Conservation (phyloP, 306 rosid species). For the Quercus engelmannii region DNA sequence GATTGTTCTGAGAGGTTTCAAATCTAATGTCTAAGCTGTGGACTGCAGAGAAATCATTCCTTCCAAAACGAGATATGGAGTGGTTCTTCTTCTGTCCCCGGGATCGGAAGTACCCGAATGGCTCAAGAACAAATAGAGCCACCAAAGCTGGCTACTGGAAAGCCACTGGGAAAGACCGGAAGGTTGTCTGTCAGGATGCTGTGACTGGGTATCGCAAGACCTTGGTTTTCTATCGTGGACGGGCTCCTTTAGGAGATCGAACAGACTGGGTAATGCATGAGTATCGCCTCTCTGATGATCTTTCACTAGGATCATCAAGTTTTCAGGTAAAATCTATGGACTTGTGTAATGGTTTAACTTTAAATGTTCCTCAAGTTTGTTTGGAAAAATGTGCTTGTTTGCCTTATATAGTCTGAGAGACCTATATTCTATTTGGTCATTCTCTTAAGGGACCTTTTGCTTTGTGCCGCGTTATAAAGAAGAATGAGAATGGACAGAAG, state of each 20-base stretch:
- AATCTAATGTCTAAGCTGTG: slow-evolving; percentile 19
- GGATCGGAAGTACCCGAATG: slow-evolving; percentile 85
- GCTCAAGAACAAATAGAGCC: slow-evolving; percentile 89
- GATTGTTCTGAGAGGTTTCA: slow-evolving; percentile 6
- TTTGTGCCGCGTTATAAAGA: slow-evolving; percentile 78
- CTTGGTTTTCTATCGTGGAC: slow-evolving; percentile 82
- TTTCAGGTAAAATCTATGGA: slow-evolving; percentile 45
- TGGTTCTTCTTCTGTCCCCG: slow-evolving; percentile 97
- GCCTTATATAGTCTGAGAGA: neutral
- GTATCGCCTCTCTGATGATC: slow-evolving; percentile 76
- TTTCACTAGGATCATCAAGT: slow-evolving; percentile 43
- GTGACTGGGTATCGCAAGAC: slow-evolving; percentile 80
- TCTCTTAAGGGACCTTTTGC: slow-evolving; percentile 65
- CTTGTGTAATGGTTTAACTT: neutral
- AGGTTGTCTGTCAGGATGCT: slow-evolving; percentile 50
- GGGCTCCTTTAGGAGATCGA: slow-evolving; percentile 86
- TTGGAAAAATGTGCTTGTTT: neutral
- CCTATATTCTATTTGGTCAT: slow-evolving; percentile 6
- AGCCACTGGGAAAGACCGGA: slow-evolving; percentile 93
- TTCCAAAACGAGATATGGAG: slow-evolving; percentile 81
- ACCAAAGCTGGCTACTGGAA: slow-evolving; percentile 97
- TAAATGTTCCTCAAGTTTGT: neutral
- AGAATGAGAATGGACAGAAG: slow-evolving; percentile 53
- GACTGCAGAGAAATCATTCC: slow-evolving; percentile 78
- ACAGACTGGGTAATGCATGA: slow-evolving; percentile 93